A percentile compares a stretch with the other conserved stretches of the same genome.
Conservation (phyloP, 768 basidiomycete species). For the Lepiota subincarnata region DNA sequence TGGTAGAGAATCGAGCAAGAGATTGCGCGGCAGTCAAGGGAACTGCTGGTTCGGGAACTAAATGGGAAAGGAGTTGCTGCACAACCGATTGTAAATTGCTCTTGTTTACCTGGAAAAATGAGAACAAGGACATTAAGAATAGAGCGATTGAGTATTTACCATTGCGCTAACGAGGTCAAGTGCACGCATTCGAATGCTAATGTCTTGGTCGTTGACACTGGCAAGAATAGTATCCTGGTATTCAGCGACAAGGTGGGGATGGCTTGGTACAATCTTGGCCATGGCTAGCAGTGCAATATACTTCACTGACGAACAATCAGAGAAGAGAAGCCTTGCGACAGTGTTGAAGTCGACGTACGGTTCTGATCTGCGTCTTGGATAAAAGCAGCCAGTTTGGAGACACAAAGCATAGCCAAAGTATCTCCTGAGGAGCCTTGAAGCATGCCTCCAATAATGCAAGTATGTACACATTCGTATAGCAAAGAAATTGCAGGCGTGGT, state of each 20-base stretch:
- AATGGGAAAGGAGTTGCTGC: conserved; percentile 84
- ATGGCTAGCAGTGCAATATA: conserved; percentile 95
- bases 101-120: conserved; percentile 61
- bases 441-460: conserved; percentile 97
- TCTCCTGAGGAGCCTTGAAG: conserved; percentile 74
- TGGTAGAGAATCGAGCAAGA: conserved; percentile 36
- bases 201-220: conserved; percentile 89
- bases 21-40: conserved; percentile 63
- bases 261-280: conserved; percentile 92
- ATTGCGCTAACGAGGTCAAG: conserved; percentile 92
- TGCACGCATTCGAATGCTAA: conserved; percentile 94
- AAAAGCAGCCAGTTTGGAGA: conserved; percentile 90
- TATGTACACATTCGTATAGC: conserved; percentile 96
- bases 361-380: conserved; percentile 94
- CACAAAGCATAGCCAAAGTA: conserved; percentile 79
- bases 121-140: conserved; percentile 2
- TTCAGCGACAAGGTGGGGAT: conserved; percentile 84
- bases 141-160: conserved; percentile 43
- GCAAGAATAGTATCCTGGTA: conserved; percentile 89
- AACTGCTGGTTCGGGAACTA: conserved; percentile 56
- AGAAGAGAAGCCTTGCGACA: not conserved
- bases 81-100: conserved; percentile 86
- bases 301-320: conserved; percentile 59
- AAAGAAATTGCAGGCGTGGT: conserved; percentile 95
- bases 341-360: conserved; percentile 47